These are phyloP conservation scores for Aspergillus fumigatiaffinis DNA, from an alignment of 2,329 filamentous ascomycete genomes.

Conservation along the genomic window DNA sequence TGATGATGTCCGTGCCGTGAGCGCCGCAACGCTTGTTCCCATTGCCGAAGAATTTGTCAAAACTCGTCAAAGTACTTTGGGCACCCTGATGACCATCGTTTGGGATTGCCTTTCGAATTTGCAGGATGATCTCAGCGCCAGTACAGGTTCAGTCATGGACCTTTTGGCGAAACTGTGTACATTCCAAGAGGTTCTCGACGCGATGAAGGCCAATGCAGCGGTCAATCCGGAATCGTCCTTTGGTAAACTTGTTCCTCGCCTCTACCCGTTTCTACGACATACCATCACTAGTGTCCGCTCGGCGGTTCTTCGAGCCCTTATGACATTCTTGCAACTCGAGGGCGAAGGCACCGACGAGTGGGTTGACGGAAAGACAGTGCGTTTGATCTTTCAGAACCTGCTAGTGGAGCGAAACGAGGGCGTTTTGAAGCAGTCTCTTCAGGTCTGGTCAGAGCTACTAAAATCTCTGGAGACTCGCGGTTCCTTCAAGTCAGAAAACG, in stretches of 20 bases:
- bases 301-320: conserved; percentile 84
- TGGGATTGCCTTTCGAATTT: conserved; percentile 96
- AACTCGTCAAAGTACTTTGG: conserved; percentile 72
- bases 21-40: conserved; percentile 92
- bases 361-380: conserved; percentile 84
- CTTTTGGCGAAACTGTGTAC: conserved; percentile 91
- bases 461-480: conserved; percentile 60
- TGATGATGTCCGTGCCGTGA: conserved; percentile 94
- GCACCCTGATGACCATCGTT: conserved; percentile 84
- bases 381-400: conserved; percentile 91
- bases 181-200: conserved; percentile 85
- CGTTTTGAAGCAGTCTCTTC: conserved; percentile 75
- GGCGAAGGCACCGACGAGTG: conserved; percentile 77
- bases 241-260: conserved; percentile 81
- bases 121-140: conserved; percentile 95
- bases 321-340: conserved; percentile 87
- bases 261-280: conserved; percentile 94
- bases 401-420: conserved; percentile 85
- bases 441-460: conserved; percentile 80
- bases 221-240: conserved; percentile 85
- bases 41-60: conserved; percentile 94
- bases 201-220: conserved; percentile 87
- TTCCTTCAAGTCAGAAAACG: conserved; percentile 61
- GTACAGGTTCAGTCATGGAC: conserved; percentile 98
- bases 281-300: conserved; percentile 95